A percentile compares a stretch with the other conserved stretches of the same genome.
phyloP scores from a whole-genome alignment of 805 yeast genomes.

The Yamadazyma endophytica region DNA sequence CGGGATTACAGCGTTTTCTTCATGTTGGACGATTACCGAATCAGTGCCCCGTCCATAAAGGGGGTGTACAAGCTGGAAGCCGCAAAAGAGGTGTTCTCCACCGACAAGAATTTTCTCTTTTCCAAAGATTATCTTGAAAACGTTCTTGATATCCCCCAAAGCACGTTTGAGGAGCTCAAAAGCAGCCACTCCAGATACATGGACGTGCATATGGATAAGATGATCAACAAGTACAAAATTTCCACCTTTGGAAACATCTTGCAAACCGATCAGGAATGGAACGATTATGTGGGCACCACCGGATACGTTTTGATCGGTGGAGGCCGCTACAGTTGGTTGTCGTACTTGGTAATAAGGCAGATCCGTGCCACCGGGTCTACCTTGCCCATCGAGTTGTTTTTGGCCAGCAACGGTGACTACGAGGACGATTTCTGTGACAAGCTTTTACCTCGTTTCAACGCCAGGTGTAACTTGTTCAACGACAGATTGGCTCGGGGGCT shows the following conservation, averaged over 20 bases:
- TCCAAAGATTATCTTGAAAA: constrained; percentile 42
- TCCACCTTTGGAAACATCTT: constrained; percentile 33
- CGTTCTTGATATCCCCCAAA: constrained; percentile 37
- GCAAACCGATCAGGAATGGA: constrained; percentile 38
- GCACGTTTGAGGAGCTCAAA: constrained; percentile 28
- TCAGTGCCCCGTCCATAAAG: constrained; percentile 37
- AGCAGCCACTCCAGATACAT: constrained; percentile 34
- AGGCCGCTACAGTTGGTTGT: constrained; percentile 47
- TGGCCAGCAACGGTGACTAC: constrained; percentile 41
- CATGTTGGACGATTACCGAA: constrained; percentile 28
- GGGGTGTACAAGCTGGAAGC: constrained; percentile 36
- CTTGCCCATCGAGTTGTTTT: constrained; percentile 50
- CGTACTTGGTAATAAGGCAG: constrained; percentile 46
- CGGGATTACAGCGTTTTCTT: constrained; percentile 29
- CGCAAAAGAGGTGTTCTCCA: constrained; percentile 42
- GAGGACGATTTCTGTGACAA: constrained; percentile 44
- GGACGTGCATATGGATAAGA: constrained; percentile 22
- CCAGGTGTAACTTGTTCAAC: constrained; percentile 45
- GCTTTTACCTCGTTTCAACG: constrained; percentile 39
- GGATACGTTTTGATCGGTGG: constrained; percentile 54
- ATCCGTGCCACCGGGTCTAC: constrained; percentile 39
- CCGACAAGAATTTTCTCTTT: constrained; percentile 39
- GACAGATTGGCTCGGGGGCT: constrained; percentile 14
- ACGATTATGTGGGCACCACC: constrained; percentile 21
- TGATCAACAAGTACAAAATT: constrained; percentile 21